phyloP scores from a whole-genome alignment of 2,329 filamentous ascomycete species.

The Diaporthe citriasiana region DNA sequence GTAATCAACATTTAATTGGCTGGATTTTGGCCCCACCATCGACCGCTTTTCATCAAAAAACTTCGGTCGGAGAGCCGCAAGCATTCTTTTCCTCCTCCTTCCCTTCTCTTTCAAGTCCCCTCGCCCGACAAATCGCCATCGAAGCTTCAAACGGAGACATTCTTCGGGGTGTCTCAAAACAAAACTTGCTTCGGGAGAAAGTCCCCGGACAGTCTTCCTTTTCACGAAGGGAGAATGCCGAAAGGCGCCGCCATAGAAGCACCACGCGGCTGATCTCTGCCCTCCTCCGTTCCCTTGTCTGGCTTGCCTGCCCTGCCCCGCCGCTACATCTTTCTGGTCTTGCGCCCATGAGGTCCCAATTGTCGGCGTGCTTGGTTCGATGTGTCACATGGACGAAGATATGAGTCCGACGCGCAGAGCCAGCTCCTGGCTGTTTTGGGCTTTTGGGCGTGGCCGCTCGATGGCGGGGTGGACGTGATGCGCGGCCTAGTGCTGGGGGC shows the following conservation, averaged over 20 bases:
- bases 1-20: constrained; percentile 39
- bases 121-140: constrained; percentile 99
- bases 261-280: constrained; percentile 86
- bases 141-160: constrained; percentile 92
- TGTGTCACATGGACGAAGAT: constrained; percentile 81
- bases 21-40: constrained; percentile 31
- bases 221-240: constrained; percentile 72
- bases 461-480: constrained; percentile 57
- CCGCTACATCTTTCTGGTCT: constrained; percentile 50
- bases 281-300: constrained; percentile 63
- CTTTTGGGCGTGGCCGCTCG: constrained; percentile 49
- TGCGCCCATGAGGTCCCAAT: constrained; percentile 20
- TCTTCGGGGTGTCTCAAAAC: constrained; percentile 54
- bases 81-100: constrained; percentile 44
- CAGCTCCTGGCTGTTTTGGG: constrained; percentile 45
- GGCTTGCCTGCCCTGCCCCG: constrained; percentile 50
- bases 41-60: constrained; percentile 39
- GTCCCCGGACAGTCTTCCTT: constrained; percentile 89
- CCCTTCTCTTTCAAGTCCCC: constrained; percentile 68
- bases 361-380: constrained; percentile 42
- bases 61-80: constrained; percentile 38
- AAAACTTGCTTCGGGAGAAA: constrained; percentile 96
- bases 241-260: constrained; percentile 99
- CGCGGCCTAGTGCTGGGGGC: constrained; percentile 56
- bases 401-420: constrained; percentile 78